A percentile compares a stretch with the other conserved stretches of the same genome.
These are phyloP conservation scores for Solanum piurae DNA, from an alignment of 257 asterid species.

Conservation along the genomic window DNA sequence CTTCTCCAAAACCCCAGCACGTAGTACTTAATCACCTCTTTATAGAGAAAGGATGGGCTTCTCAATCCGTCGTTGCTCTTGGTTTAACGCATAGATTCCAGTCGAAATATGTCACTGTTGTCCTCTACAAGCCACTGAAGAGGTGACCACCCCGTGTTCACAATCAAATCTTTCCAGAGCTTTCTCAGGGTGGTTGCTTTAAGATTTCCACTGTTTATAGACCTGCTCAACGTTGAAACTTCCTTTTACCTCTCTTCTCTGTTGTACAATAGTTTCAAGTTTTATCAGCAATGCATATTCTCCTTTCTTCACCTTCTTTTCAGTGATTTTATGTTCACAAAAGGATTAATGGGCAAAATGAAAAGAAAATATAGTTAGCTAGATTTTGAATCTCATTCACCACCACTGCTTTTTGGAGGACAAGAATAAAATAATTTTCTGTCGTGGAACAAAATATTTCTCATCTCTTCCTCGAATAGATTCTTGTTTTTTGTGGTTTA, in stretches of 20 bases:
- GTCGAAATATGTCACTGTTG: constrained; percentile 80
- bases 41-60: constrained; percentile 59
- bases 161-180: background rate
- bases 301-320: background rate
- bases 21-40: constrained; percentile 88
- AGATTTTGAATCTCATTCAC: no score
- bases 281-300: background rate
- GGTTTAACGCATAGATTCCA: constrained; percentile 77
- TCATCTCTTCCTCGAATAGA: no score
- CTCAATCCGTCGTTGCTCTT: constrained; percentile 67
- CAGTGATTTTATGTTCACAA: no score
- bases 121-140: constrained; percentile 77
- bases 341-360: no score
- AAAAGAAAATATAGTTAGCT: no score
- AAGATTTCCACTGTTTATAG: background rate
- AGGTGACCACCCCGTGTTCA: constrained; percentile 23
- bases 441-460: no score
- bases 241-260: background rate
- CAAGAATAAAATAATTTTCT: no score
- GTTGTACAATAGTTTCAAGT: background rate
- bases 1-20: constrained; percentile 54
- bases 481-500: no score
- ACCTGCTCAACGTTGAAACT: background rate
- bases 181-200: background rate
- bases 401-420: no score